Percentiles rank a stretch among this genome's conserved stretches.
Conservation (phyloP, 306 rosid species). For the Medicago arabica region DNA sequence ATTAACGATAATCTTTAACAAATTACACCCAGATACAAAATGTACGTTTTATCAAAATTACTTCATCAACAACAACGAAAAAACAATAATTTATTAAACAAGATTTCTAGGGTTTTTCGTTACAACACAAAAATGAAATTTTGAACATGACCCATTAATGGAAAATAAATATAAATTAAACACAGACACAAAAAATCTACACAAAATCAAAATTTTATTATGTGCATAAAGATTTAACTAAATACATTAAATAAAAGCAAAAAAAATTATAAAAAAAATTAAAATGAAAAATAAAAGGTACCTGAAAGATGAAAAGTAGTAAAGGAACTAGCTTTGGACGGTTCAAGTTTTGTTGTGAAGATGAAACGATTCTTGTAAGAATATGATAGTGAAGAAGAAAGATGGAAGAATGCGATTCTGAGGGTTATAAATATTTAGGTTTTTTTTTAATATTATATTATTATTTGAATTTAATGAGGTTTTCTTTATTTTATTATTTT, state of each 20-base stretch:
- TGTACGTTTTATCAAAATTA: not conserved
- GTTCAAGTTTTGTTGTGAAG: constrained; percentile 1
- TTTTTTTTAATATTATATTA: constrained; percentile 1
- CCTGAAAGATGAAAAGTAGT: constrained; percentile 48
- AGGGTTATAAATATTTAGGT: not conserved
- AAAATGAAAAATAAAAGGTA: constrained; percentile 32
- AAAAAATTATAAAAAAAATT: not conserved
- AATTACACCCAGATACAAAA: not conserved
- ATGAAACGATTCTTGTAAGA: constrained; percentile 35
- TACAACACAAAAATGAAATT: no score
- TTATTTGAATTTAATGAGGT: not conserved
- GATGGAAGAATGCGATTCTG: constrained; percentile 35
- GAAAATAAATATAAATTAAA: no score
- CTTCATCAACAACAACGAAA: no score
- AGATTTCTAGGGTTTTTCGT: no score
- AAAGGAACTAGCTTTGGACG: not conserved
- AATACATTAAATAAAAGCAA: not conserved
- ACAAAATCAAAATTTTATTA: not conserved
- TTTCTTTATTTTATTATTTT: no score
- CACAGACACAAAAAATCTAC: no score
- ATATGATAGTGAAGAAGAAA: constrained; percentile 11
- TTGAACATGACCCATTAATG: no score
- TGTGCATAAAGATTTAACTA: not conserved
- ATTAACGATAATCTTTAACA: constrained; percentile 24
- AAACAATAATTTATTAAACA: no score